Percentiles rank a stretch among this genome's conserved stretches.
These are phyloP conservation scores for Anacardium occidentale DNA, from an alignment of 345 rosid genomes.

Conservation along the genomic window DNA sequence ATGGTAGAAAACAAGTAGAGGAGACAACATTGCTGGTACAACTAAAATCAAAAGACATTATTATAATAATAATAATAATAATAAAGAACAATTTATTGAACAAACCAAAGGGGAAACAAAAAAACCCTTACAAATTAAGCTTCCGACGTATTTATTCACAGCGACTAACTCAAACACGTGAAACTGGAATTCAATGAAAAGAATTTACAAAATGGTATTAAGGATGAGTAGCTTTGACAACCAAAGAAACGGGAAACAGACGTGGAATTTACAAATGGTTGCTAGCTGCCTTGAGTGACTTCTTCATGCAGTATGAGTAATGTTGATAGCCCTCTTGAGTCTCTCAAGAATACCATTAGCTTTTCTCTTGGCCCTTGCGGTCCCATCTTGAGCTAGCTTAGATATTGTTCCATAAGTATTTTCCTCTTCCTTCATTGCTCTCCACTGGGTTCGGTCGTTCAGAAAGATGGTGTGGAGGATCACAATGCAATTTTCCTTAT, in stretches of 20 bases:
- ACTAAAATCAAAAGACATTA: too few species aligned
- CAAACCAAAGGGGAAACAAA: too few species aligned
- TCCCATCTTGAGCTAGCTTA: conserved; percentile 73
- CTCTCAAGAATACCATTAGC: conserved; percentile 79
- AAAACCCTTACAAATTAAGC: too few species aligned
- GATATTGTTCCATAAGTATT: conserved; percentile 57
- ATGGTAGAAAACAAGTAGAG: too few species aligned
- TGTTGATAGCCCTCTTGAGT: conserved; percentile 60
- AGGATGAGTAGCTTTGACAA: conserved; percentile 21
- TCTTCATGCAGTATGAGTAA: conserved; percentile 80
- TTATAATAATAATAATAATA: too few species aligned
- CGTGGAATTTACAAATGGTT: conserved; percentile 37
- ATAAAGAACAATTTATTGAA: too few species aligned
- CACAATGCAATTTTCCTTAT: conserved; percentile 85
- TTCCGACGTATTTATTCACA: too few species aligned
- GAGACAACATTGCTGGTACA: too few species aligned
- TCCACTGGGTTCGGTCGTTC: conserved; percentile 75
- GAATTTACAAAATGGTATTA: conserved; percentile 38
- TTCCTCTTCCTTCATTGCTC: conserved; percentile 79
- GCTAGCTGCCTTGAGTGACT: neutral
- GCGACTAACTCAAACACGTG: conserved; percentile 33
- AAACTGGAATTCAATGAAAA: conserved; percentile 23
- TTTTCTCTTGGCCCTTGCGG: conserved; percentile 92
- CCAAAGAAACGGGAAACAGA: conserved; percentile 10
- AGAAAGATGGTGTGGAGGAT: conserved; percentile 67